Evolutionary conservation across 2,329 filamentous ascomycete species (phyloP).

Genomic region (Berkeleyomyces rouxiae): DNA sequence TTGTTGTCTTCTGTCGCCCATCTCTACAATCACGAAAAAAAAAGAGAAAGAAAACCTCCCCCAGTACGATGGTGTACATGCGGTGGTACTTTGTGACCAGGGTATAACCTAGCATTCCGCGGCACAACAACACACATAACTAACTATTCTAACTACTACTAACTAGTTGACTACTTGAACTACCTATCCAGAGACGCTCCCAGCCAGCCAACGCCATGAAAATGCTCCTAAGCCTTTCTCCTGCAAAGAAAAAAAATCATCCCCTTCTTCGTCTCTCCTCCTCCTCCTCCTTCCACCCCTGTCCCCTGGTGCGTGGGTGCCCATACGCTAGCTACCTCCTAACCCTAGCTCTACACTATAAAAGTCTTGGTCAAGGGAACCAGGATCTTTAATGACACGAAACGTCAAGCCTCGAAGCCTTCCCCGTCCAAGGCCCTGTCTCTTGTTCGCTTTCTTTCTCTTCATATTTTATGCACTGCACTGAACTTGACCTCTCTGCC

Average conservation of each 20-base stretch:
- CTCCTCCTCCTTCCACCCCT: background rate
- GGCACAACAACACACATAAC: background rate
- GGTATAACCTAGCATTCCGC: background rate
- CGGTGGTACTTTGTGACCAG: background rate
- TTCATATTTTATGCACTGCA: background rate
- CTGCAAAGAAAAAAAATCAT: background rate
- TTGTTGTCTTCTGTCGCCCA: no score
- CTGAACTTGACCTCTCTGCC: background rate
- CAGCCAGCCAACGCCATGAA: no score
- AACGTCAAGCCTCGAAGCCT: background rate
- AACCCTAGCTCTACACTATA: background rate
- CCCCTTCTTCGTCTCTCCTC: background rate
- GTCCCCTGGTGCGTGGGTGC: background rate
- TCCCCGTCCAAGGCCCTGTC: background rate
- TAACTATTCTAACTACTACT: background rate
- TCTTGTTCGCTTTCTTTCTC: background rate
- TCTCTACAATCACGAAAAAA: background rate
- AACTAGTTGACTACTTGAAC: background rate
- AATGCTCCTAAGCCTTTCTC: background rate
- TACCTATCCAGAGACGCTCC: background rate
- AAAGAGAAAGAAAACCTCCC: background rate
- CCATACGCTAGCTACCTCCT: no score
- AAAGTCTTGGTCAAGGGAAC: background rate
- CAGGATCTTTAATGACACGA: background rate
- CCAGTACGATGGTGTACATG: background rate